These are phyloP conservation scores for Coniosporium tulheliwenetii DNA, from an alignment of 2,329 filamentous ascomycete genomes.

Conservation along the genomic window DNA sequence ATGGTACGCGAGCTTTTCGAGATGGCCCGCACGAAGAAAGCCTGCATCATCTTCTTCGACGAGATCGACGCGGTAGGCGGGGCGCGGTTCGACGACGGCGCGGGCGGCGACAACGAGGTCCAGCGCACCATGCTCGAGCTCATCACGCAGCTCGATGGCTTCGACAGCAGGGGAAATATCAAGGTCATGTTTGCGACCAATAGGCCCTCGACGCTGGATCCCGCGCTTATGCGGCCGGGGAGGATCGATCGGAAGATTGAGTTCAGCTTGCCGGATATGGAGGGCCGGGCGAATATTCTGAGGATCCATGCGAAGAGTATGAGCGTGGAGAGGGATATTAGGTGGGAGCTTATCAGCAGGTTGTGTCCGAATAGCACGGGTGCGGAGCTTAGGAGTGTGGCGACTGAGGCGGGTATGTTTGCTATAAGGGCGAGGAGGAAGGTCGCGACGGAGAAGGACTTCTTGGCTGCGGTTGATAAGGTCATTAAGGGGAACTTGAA, in stretches of 20 bases:
- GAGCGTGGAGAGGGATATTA: slow-evolving; percentile 96
- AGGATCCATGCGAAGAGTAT: slow-evolving; percentile 99
- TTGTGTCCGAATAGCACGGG: slow-evolving; percentile 95
- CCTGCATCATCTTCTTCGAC: slow-evolving; percentile 99
- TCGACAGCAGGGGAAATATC: slow-evolving; percentile 93
- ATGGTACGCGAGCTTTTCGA: slow-evolving; percentile 99
- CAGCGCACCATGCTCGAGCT: slow-evolving; percentile 96
- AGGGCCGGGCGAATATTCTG: slow-evolving; percentile 92
- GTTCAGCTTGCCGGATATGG: slow-evolving; percentile 91
- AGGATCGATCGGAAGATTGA: slow-evolving; percentile 99
- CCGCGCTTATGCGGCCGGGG: slow-evolving; percentile 91
- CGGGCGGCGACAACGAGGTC: slow-evolving; percentile 93
- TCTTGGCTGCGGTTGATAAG: slow-evolving; percentile 94
- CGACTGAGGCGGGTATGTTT: slow-evolving; percentile 97
- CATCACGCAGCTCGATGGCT: slow-evolving; percentile 92
- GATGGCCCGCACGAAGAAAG: slow-evolving; percentile 99
- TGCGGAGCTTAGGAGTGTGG: slow-evolving; percentile 89
- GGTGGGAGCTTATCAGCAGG: slow-evolving; percentile 96
- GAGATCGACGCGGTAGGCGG: slow-evolving; percentile 95
- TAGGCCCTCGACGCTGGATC: slow-evolving; percentile 85
- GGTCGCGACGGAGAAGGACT: slow-evolving; percentile 98
- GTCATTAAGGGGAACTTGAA: slow-evolving; percentile 98
- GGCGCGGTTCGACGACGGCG: slow-evolving; percentile 90
- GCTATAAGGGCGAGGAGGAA: slow-evolving; percentile 89
- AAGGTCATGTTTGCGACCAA: slow-evolving; percentile 99